Evolutionary conservation across 371 early-diverging fungal genomes (phyloP).

Genomic region (Apophysomyces elegans): DNA sequence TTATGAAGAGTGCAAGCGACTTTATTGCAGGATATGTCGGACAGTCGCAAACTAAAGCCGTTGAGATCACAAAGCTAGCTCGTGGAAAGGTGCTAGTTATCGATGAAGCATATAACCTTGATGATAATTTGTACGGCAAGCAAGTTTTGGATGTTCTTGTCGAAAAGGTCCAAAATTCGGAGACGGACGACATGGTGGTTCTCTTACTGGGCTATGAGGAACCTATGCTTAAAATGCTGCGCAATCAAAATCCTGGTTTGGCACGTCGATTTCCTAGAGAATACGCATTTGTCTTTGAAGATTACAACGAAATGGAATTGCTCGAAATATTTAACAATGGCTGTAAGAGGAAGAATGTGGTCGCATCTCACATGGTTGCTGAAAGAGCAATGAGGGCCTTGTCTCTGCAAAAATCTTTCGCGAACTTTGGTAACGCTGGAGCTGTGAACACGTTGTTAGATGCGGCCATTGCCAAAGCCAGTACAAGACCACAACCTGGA

Average conservation of each 20-base stretch:
- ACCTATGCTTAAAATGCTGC: conserved; percentile 2
- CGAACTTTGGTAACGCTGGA: background rate
- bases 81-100: conserved; percentile 6
- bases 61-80: background rate
- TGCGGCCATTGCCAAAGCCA: background rate
- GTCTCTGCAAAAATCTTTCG: conserved; percentile 1
- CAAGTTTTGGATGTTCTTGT: background rate
- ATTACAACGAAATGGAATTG: conserved; percentile 5
- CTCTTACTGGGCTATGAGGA: conserved; percentile 2
- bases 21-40: conserved; percentile 6
- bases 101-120: conserved; percentile 1
- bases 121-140: background rate
- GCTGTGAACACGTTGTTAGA: background rate
- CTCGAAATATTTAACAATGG: background rate
- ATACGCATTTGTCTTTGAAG: conserved; percentile 4
- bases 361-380: background rate
- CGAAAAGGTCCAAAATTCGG: background rate
- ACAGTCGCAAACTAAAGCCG: background rate
- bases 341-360: background rate
- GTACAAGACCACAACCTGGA: conserved; percentile 1
- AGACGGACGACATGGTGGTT: background rate
- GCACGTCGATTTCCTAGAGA: background rate
- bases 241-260: background rate
- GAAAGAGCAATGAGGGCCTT: conserved; percentile 2
- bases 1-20: conserved; percentile 4